Conservation (phyloP, 2,329 filamentous ascomycete genomes). For the Ascomycota sp. region DNA sequence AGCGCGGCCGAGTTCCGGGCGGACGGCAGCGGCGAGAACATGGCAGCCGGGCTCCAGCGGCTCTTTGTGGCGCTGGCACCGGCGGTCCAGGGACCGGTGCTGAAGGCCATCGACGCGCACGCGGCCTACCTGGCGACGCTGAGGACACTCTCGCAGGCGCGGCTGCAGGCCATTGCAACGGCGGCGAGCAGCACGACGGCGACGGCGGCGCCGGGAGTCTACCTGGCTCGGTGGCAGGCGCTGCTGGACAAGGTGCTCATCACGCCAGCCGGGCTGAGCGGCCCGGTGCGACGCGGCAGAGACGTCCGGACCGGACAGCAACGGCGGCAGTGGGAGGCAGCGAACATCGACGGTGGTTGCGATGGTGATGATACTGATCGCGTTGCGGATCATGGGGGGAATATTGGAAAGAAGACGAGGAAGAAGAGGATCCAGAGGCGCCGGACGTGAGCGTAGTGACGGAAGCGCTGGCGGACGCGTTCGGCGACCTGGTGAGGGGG, state of each 20-base stretch:
- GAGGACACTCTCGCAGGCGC: constrained; percentile 27
- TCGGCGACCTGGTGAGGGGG: constrained; percentile 19
- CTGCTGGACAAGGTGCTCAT: constrained; percentile 50
- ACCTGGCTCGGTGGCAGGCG: constrained; percentile 51
- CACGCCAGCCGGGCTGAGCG: constrained; percentile 34
- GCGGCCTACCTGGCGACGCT: constrained; percentile 36
- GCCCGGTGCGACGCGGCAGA: constrained; percentile 30
- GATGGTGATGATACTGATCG: too few relatives aligned
- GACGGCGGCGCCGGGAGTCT: constrained; percentile 33
- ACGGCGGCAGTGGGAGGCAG: too few relatives aligned
- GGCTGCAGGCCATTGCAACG: constrained; percentile 31
- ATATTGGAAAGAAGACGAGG: too few relatives aligned
- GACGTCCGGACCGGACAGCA: constrained; percentile 31
- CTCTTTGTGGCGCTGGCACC: constrained; percentile 25
- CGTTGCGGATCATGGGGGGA: too few relatives aligned
- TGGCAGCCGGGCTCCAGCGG: constrained; percentile 16
- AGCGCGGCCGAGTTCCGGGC: constrained; percentile 34
- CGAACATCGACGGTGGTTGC: too few relatives aligned
- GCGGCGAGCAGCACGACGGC: constrained; percentile 3
- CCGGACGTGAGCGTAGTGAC: constrained; percentile 12
- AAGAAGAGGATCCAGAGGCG: constrained; percentile 7
- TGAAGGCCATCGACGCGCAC: constrained; percentile 36
- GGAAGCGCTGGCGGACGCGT: constrained; percentile 18
- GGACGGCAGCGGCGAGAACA: constrained; percentile 2
- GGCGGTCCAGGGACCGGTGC: constrained; percentile 23